phyloP scores from a whole-genome alignment of 164 flowering plant genomes.

The Santalum album region DNA sequence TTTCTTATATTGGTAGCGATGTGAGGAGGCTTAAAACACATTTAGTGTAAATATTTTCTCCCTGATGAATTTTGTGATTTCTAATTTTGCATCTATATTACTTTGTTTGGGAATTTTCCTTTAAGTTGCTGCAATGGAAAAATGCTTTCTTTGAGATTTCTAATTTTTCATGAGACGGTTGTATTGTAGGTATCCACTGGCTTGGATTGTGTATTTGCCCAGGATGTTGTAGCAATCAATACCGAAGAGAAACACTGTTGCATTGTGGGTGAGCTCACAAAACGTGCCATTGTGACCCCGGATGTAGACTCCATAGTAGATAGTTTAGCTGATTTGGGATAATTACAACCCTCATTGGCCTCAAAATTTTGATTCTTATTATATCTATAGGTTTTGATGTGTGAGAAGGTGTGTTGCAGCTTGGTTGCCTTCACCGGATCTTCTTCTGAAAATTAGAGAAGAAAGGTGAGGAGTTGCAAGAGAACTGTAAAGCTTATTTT shows the following conservation, averaged over 20 bases:
- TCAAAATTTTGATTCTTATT: constrained; percentile 1
- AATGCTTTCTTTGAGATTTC: not conserved
- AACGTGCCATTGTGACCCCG: constrained; percentile 48
- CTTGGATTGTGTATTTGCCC: constrained; percentile 39
- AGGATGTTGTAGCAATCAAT: constrained; percentile 53
- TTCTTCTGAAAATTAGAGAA: not conserved
- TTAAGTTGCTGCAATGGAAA: not conserved
- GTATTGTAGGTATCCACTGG: constrained; percentile 60
- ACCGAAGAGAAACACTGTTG: constrained; percentile 36
- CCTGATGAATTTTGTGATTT: not conserved
- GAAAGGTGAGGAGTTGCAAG: not conserved
- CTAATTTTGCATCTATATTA: not conserved
- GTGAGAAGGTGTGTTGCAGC: not conserved
- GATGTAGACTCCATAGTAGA: constrained; percentile 43
- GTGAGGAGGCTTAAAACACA: no score
- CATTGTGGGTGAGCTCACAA: constrained; percentile 42
- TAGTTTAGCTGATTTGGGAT: constrained; percentile 21
- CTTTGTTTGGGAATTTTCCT: no score
- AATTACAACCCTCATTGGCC: not conserved
- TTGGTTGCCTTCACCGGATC: not conserved
- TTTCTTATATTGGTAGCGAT: no score
- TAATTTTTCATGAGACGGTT: constrained; percentile 3
- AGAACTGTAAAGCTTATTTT: no score
- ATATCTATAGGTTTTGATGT: not conserved
- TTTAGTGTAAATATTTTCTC: not conserved